Conservation (phyloP, 495 filamentous ascomycete genomes). For the Xylaria acuta region DNA sequence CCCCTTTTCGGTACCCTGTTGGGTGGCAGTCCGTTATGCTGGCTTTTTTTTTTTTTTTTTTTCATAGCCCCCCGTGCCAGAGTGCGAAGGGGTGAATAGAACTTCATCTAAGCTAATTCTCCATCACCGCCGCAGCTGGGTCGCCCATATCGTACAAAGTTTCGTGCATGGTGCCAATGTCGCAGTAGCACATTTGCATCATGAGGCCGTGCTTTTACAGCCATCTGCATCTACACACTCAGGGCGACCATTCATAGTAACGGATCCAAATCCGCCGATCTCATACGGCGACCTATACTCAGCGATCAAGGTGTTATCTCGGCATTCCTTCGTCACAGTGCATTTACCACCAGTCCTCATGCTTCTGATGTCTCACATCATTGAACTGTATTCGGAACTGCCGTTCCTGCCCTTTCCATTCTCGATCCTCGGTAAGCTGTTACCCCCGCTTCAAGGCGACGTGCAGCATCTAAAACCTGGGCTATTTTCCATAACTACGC, state of each 20-base stretch:
- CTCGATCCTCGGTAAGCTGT: conserved; percentile 47
- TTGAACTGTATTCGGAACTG: conserved; percentile 58
- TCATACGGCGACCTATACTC: conserved; percentile 41
- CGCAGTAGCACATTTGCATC: conserved; percentile 64
- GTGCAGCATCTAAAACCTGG: conserved; percentile 60
- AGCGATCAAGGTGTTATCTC: conserved; percentile 38
- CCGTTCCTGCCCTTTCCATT: conserved; percentile 39
- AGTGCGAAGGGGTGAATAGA: neutral
- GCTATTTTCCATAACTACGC: conserved; percentile 60
- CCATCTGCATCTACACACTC: conserved; percentile 16
- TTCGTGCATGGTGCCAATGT: conserved; percentile 66
- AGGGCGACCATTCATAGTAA: conserved; percentile 45
- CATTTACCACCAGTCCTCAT: conserved; percentile 51
- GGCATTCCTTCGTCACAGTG: conserved; percentile 42
- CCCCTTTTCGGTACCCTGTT: neutral
- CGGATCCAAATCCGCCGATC: conserved; percentile 51
- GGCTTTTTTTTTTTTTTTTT: neutral
- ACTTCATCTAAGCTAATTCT: neutral
- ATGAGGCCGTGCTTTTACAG: conserved; percentile 32
- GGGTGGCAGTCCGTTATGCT: neutral
- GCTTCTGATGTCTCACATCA: conserved; percentile 53
- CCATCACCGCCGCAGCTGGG: conserved; percentile 45
- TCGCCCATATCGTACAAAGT: conserved; percentile 55
- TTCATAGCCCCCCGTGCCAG: neutral
- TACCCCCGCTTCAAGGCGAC: conserved; percentile 52